phyloP scores from a whole-genome alignment of 208 protist species.

The Wallacemonas sp. region DNA sequence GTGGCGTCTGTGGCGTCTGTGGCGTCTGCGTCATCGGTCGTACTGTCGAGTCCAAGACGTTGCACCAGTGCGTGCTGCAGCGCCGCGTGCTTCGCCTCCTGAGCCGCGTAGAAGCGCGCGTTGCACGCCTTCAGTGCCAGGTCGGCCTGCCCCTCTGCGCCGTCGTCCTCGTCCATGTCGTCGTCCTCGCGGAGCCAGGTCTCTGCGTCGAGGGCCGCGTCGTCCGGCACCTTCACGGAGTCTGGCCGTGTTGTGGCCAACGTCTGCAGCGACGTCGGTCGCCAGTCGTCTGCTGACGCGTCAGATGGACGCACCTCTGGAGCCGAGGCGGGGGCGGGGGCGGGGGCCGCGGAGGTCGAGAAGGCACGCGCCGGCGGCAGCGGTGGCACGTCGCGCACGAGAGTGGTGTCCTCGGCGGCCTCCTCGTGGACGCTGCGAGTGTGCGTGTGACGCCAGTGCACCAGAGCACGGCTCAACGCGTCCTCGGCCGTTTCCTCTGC shows the following conservation, averaged over 20 bases:
- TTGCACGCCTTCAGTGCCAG: not conserved
- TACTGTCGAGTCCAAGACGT: not conserved
- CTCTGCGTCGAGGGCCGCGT: not conserved
- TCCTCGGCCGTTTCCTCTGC: no score
- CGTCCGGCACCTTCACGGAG: no score
- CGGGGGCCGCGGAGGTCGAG: not conserved
- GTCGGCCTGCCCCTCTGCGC: not conserved
- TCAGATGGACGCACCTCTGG: no score
- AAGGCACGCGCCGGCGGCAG: not conserved
- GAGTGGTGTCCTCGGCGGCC: not conserved
- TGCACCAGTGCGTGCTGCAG: not conserved
- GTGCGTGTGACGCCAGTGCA: not conserved
- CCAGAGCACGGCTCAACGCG: no score
- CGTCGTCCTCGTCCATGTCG: not conserved
- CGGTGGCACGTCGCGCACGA: constrained; percentile 1
- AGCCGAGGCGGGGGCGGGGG: no score
- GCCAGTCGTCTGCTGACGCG: no score
- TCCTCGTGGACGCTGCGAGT: not conserved
- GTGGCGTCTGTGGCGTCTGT: not conserved
- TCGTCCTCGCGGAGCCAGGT: not conserved
- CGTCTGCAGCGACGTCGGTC: no score
- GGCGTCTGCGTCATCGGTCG: not conserved
- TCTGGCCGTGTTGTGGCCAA: no score
- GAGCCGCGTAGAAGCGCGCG: not conserved
- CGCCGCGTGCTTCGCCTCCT: not conserved